A percentile compares a stretch with the other conserved stretches of the same genome.
These are phyloP conservation scores for Solanum chiquidenum DNA, from an alignment of 257 asterid genomes.

Conservation along the genomic window DNA sequence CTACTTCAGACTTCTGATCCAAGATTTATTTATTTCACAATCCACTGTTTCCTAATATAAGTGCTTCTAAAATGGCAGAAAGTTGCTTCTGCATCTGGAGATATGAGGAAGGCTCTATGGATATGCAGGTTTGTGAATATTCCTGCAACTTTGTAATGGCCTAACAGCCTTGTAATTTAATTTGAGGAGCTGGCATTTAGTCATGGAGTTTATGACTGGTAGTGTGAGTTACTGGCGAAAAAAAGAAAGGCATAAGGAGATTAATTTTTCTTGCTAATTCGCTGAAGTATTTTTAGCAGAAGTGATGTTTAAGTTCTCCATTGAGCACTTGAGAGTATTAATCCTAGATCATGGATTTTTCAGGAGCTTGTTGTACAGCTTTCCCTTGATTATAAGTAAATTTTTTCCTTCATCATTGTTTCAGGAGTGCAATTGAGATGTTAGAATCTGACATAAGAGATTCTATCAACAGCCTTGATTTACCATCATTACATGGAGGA, in stretches of 20 bases:
- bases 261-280: neutral
- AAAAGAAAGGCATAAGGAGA: neutral
- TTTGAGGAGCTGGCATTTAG: neutral
- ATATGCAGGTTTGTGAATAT: conserved; percentile 64
- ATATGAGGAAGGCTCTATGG: conserved; percentile 88
- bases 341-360: neutral
- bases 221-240: neutral
- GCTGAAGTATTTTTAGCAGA: neutral
- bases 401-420: conserved; percentile 2
- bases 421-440: conserved; percentile 82
- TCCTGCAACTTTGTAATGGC: neutral
- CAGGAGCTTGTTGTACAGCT: neutral
- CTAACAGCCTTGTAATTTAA: neutral
- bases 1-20: neutral
- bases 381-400: neutral
- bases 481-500: conserved; percentile 15
- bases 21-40: neutral
- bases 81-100: conserved; percentile 96
- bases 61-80: conserved; percentile 30
- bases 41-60: neutral
- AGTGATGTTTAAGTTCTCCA: neutral
- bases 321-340: neutral
- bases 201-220: neutral
- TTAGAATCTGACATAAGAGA: conserved; percentile 64
- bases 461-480: conserved; percentile 15